These are phyloP conservation scores for Zygnema circumcarinatum DNA, from an alignment of 139 green algal species.

Conservation along the genomic window DNA sequence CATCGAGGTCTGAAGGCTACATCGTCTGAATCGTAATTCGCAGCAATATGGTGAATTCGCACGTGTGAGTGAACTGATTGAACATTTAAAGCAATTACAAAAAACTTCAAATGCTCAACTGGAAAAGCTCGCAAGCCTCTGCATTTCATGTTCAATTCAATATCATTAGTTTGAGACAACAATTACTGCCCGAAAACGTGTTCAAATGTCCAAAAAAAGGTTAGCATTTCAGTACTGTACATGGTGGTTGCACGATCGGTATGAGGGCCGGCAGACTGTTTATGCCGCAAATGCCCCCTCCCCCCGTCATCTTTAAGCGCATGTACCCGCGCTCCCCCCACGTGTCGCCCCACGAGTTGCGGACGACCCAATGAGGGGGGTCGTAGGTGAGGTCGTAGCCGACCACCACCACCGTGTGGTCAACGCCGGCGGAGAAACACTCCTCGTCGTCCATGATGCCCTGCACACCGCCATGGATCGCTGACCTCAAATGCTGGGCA, in stretches of 20 bases:
- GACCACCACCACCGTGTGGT: neutral
- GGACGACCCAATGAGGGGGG: neutral
- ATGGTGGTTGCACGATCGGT: neutral
- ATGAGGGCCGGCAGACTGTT: neutral
- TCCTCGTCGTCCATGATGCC: neutral
- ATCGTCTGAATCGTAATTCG: too few species aligned
- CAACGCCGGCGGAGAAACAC: neutral
- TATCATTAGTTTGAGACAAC: too few species aligned
- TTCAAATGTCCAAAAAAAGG: neutral
- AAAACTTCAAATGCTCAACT: too few species aligned
- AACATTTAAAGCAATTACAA: too few species aligned
- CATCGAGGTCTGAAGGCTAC: too few species aligned
- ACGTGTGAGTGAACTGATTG: too few species aligned
- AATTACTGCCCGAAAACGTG: too few species aligned
- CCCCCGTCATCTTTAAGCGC: neutral
- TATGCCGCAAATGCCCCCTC: neutral
- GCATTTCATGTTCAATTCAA: too few species aligned
- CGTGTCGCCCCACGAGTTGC: neutral
- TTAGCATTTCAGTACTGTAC: neutral
- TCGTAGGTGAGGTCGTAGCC: neutral
- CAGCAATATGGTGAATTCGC: too few species aligned
- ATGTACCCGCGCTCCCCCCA: slow-evolving; percentile 13
- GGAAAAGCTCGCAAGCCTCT: too few species aligned
- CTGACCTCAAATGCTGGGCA: neutral
- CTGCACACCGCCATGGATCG: neutral